Evolutionary conservation across 768 basidiomycete genomes (phyloP).

Genomic region (Auriscalpium orientale): DNA sequence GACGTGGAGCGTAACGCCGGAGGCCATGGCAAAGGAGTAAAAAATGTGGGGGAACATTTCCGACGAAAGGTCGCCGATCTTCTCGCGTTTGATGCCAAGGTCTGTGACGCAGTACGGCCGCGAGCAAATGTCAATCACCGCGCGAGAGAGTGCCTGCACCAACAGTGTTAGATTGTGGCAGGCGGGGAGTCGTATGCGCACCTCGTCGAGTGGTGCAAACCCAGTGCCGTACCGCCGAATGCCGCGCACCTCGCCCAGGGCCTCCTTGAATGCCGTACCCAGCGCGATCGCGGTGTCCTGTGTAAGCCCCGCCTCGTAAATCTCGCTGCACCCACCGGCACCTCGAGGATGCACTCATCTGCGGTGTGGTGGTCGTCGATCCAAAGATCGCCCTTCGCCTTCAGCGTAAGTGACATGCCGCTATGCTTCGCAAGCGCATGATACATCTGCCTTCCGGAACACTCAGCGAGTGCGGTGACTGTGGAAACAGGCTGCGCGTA

Average conservation of each 20-base stretch:
- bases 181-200: constrained; percentile 21
- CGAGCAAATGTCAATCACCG: constrained; percentile 97
- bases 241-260: constrained; percentile 89
- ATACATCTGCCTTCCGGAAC: constrained; percentile 69
- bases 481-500: constrained; percentile 27
- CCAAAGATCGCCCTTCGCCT: constrained; percentile 91
- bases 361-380: constrained; percentile 99
- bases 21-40: constrained; percentile 95
- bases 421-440: constrained; percentile 95
- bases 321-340: not conserved
- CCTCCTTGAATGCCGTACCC: constrained; percentile 88
- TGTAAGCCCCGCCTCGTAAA: constrained; percentile 28
- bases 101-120: constrained; percentile 94
- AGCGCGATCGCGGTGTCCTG: constrained; percentile 87
- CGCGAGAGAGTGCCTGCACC: constrained; percentile 80
- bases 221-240: constrained; percentile 95
- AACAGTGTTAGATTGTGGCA: not conserved
- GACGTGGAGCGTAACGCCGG: constrained; percentile 89
- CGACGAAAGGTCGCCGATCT: constrained; percentile 89
- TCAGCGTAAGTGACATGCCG: constrained; percentile 85
- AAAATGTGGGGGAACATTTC: constrained; percentile 99
- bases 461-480: not conserved
- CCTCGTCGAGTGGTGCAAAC: constrained; percentile 96
- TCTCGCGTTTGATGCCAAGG: constrained; percentile 80
- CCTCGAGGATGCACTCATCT: constrained; percentile 54